phyloP scores from a whole-genome alignment of 768 basidiomycete species.

The Leccinum variicolor region DNA sequence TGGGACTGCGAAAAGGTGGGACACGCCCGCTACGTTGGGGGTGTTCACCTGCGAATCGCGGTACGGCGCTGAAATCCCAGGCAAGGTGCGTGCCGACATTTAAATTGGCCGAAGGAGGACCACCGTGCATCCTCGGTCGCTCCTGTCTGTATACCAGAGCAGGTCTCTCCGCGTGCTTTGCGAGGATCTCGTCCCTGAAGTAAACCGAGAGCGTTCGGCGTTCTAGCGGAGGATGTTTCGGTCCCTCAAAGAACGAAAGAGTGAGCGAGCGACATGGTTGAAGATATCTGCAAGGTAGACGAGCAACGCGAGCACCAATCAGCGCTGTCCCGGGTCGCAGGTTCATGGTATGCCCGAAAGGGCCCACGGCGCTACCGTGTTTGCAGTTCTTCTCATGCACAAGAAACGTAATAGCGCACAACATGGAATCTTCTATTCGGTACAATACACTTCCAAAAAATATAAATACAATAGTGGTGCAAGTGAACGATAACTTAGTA shows the following conservation, averaged over 20 bases:
- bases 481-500: too few species aligned
- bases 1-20: conserved; percentile 72
- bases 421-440: not conserved
- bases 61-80: conserved; percentile 59
- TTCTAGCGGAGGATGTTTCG: conserved; percentile 52
- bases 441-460: not conserved
- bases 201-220: conserved; percentile 57
- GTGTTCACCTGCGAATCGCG: conserved; percentile 45
- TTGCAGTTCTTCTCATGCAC: not conserved
- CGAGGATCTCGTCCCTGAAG: conserved; percentile 56
- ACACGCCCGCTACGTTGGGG: conserved; percentile 60
- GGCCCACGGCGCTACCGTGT: not conserved
- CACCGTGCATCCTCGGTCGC: conserved; percentile 53
- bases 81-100: conserved; percentile 50
- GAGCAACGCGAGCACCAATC: too few species aligned
- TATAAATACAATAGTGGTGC: not conserved
- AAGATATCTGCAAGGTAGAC: conserved; percentile 2
- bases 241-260: conserved; percentile 55
- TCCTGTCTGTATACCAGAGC: conserved; percentile 69
- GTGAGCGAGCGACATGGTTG: conserved; percentile 32
- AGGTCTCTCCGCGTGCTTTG: conserved; percentile 44
- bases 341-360: not conserved
- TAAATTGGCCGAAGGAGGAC: conserved; percentile 53
- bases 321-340: not conserved
- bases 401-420: too few species aligned